Percentiles rank a stretch among this genome's conserved stretches.
Conservation (phyloP, 139 green algal species). For the Spirogloea muscicola region DNA sequence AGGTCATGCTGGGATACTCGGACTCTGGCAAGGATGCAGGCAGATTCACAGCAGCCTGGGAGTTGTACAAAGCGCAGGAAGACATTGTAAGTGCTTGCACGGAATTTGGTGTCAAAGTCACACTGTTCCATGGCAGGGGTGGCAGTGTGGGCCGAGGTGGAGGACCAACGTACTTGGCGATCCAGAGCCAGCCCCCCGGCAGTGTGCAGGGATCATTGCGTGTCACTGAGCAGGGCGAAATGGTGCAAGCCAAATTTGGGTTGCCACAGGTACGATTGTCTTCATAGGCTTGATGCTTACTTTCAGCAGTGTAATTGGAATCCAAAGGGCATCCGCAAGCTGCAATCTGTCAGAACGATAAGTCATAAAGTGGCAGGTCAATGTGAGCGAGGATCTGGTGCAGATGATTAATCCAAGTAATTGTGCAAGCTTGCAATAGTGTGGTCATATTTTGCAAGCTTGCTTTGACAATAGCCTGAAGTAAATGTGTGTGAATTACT, state of each 20-base stretch:
- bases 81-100: conserved; percentile 14
- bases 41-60: conserved; percentile 84
- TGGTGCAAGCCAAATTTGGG: conserved; percentile 88
- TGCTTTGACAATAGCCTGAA: no score
- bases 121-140: conserved; percentile 93
- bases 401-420: no score
- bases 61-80: conserved; percentile 71
- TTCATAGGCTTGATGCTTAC: no score
- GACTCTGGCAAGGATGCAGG: conserved; percentile 96
- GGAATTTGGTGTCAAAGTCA: conserved; percentile 60
- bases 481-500: no score
- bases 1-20: conserved; percentile 93
- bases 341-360: no score
- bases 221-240: conserved; percentile 86
- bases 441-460: no score
- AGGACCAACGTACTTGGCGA: conserved; percentile 86
- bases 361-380: no score
- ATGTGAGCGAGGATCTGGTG: no score
- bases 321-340: no score
- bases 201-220: conserved; percentile 78
- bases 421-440: no score
- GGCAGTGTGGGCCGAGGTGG: conserved; percentile 90
- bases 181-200: conserved; percentile 83
- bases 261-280: conserved; percentile 5
- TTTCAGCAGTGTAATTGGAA: no score